Evolutionary conservation across 768 basidiomycete genomes (phyloP), one percentile per base, ranked within the genome.

Genomic region (Tubosaeta sp.): DNA sequence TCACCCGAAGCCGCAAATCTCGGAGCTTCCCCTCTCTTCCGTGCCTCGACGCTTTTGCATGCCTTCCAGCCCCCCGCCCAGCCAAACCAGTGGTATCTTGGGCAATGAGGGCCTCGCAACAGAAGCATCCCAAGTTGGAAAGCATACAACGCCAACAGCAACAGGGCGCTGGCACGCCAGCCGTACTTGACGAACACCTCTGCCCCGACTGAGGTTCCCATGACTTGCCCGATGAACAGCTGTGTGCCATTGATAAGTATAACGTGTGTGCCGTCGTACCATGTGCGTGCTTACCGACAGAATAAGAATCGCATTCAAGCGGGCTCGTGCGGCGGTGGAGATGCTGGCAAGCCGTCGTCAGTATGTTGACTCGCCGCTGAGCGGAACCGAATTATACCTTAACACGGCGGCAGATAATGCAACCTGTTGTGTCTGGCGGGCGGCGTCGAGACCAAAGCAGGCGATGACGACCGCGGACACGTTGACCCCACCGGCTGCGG

Each of bases 141-240:
- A 0, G 68, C 81, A 32, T 78, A 75, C 64, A 80, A 78, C 0
- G 75, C 87, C 48, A 90, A 63, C 38, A 78, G 78, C 11, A 89
- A 70, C 25, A 73, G 74, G 0, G 87, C 83, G 2, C 77, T 79
- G 0, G 86, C 75, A 31, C 81, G 74, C 87, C 87, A 91, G 14
- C 90, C 90, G 56, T 79, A 70, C 13, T 71, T 57, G 25, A 84
- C 75, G 68, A 89, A 93, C 2, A 92, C 77, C 31, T 78, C 66
- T 0, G 87, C 86, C 27, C 88, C 84, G 1, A 84, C 83, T 0
- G 86, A 76, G 0, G 89, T 90, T 16, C 90, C 90, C 69, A 87
- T 83, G 10, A 91, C 86, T 71, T 92, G 89, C 0, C 90, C 90
- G 21, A 87, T 75, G 66, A 90, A 89, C 27, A 86, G 55, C 70